A percentile compares a stretch with the other conserved stretches of the same genome.
Conservation (phyloP, 805 yeast species). For the Saccharomycopsis javanensis region DNA sequence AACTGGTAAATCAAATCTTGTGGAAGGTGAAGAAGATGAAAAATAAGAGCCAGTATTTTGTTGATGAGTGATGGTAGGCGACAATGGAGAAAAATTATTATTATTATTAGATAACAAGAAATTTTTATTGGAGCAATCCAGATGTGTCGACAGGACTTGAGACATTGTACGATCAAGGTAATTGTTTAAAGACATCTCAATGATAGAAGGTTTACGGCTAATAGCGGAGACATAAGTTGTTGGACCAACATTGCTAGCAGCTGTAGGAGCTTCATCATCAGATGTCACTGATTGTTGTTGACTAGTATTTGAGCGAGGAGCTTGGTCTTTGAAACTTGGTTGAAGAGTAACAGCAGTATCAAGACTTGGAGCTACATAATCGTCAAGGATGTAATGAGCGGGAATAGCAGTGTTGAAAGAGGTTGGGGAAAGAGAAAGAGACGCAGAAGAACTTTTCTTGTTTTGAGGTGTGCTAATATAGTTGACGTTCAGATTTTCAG, state of each 20-base stretch:
- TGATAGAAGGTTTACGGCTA: conserved; percentile 13
- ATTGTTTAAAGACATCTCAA: conserved; percentile 15
- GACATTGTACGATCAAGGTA: conserved; percentile 11
- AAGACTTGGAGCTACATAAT: conserved; percentile 16
- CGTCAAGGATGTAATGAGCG: conserved; percentile 16
- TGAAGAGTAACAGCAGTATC: conserved; percentile 12
- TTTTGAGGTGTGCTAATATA: neutral
- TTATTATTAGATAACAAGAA: neutral
- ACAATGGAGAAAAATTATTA: neutral
- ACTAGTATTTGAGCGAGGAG: neutral
- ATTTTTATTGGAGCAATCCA: neutral
- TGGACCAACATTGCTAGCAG: neutral
- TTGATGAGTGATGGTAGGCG: neutral
- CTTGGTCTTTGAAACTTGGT: neutral
- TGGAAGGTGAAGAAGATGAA: neutral
- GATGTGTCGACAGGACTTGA: neutral
- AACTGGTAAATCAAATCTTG: neutral
- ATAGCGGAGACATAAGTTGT: conserved; percentile 2
- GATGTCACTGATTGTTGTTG: neutral
- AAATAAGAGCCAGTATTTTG: neutral
- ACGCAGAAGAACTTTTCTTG: neutral
- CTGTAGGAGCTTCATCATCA: neutral
- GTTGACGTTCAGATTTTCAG: neutral
- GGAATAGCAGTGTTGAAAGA: conserved; percentile 7
- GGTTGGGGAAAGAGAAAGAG: neutral